Evolutionary conservation across 768 basidiomycete genomes (phyloP).

Genomic region (Lentinula aciculospora): DNA sequence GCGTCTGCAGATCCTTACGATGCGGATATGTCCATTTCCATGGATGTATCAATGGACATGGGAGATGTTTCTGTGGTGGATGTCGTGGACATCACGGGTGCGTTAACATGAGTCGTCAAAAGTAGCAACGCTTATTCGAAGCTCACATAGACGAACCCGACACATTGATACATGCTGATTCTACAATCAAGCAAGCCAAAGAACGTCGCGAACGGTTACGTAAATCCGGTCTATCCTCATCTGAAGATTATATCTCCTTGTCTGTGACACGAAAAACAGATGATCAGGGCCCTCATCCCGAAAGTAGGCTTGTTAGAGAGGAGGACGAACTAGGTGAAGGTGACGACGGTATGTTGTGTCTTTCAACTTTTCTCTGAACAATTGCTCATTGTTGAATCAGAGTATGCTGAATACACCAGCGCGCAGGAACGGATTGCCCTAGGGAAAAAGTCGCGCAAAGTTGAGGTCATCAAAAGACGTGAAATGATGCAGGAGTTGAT

Average conservation of each 20-base stretch:
- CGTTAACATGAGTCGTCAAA: neutral
- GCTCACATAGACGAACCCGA: conserved; percentile 25
- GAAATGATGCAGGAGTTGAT: conserved; percentile 78
- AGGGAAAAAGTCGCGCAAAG: conserved; percentile 75
- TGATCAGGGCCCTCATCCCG: conserved; percentile 74
- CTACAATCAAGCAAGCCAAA: conserved; percentile 67
- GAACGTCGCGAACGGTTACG: conserved; percentile 71
- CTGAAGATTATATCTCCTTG: conserved; percentile 76
- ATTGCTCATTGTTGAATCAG: conserved; percentile 27
- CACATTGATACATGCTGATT: conserved; percentile 60
- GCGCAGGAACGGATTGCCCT: conserved; percentile 83
- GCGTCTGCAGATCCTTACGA: conserved; percentile 36
- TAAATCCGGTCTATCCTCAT: conserved; percentile 33
- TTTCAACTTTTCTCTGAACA: neutral
- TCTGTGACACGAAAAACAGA: conserved; percentile 52
- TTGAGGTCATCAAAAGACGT: conserved; percentile 59
- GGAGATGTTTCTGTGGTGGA: conserved; percentile 32
- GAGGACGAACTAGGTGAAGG: conserved; percentile 87
- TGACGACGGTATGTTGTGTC: conserved; percentile 62
- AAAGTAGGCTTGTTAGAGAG: conserved; percentile 75
- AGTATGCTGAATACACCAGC: conserved; percentile 83
- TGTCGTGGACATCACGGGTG: conserved; percentile 16
- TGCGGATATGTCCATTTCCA: conserved; percentile 46
- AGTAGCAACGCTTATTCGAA: neutral
- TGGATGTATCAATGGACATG: conserved; percentile 42